Evolutionary conservation across 441 rosid genomes (phyloP), one percentile per base, ranked within the genome.

Genomic region (Arabidopsis hybrid): DNA sequence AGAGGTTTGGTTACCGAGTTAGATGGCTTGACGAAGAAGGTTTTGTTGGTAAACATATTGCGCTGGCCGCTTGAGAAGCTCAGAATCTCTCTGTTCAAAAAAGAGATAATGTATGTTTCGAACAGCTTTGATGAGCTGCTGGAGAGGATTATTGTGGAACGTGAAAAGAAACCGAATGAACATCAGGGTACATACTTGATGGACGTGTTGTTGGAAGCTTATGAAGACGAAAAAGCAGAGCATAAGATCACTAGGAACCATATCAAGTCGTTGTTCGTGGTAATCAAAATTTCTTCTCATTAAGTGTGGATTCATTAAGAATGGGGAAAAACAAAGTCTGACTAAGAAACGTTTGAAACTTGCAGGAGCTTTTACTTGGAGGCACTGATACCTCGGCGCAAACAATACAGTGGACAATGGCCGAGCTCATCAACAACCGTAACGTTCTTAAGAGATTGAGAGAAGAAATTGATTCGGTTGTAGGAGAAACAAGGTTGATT

Each of bases 111-210:
- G 16, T 11, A n/a, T 56, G 35, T 69, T 9, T 67, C 72, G 12
- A 9, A 14, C 32, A 42, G 63, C 21, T 42, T 68, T 36, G 43
- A 56, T n/a, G 63, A 66, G n/a, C 13, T 81, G 71, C 29, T 83
- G 38, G 86, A 86, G 12, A 77, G 12, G 71, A 26, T 81, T 42
- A 35, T 84, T 16, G 67, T 38, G 52, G 80, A 86, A 63, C 83
- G 80, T 11, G 82, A 82, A 69, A 75, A 79, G 36, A 63, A 66
- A 36, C 74, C 46, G 26, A 21, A 21, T 21, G 26, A 21, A 21
- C 26, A 21, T 21, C 26, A 21, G 29, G 53, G 9, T 67, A 47
- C 11, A 5, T 78, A 82, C 60, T 12, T 81, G 53, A 71, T 81
- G 72, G 79, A 83, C 46, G 64, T 57, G 57, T 69, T 78, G 8